Base-by-base conservation (phyloP, 148 eudicot genomes). In the Linanthus parryae region DNA sequence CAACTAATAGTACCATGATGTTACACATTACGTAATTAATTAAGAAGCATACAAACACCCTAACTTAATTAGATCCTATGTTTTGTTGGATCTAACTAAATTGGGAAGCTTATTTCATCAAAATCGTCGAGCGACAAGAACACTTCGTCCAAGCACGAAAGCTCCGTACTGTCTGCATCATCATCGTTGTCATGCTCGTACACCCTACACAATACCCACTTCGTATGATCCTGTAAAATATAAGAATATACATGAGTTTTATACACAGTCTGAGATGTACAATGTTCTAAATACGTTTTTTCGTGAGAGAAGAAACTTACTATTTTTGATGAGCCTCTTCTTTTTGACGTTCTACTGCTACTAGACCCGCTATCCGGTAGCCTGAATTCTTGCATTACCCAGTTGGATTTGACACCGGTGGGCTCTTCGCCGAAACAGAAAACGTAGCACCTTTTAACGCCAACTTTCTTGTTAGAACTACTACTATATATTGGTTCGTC, bases 81-180 rank as follows among this genome's bases (percentile, higher is more conserved):
- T n/a, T n/a, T n/a, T n/a, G n/a, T n/a, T n/a, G n/a, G n/a, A n/a
- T n/a, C n/a, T n/a, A n/a, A n/a, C 35, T 50, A 60, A 30, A 39
- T 60, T 8, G 94, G 94, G 24, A 73, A 68, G 69, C 86, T 83
- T 46, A 77, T 83, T 63, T 91, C 97, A 20, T 91, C 97, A 23
- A 70, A 66, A 61, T 91, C 97, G 11, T 91, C 95, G 68, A 86
- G 48, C 0, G 97, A 86, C 63, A 86, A 52, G 79, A 78, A 91
- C 44, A 86, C 95, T 75, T 91, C 95, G 56, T 91, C 97, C 69
- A 91, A 59, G 53, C 87, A 81, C 4, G 97, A 91, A 56, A 91
- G 87, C 64, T 91, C 89, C 1, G 73, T 58, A 3, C 73, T 66
- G 18, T 70, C 73, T 10, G 34, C 55, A 8, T 62, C 72, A 19